A percentile compares a stretch with the other conserved stretches of the same genome.
Evolutionary conservation across 176 grass and related monocot species (phyloP).

Genomic region (Ensete glaucum): DNA sequence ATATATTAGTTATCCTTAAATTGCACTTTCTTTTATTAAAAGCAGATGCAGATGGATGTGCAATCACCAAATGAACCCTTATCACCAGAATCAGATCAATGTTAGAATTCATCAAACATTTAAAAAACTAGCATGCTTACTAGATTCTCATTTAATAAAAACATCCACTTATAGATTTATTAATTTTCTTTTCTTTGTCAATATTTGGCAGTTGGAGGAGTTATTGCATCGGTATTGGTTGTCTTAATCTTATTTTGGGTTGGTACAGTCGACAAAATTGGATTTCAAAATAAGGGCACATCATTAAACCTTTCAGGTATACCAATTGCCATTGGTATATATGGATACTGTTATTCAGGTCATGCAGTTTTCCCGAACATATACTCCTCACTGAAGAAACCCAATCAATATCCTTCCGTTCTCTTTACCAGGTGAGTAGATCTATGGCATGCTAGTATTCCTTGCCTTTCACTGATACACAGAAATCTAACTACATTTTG

Average conservation of each 20-base stretch:
- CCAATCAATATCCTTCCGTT: slow-evolving; percentile 52
- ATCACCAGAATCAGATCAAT: no score
- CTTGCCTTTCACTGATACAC: no score
- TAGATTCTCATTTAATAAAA: not conserved
- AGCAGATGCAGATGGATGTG: no score
- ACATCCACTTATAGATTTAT: not conserved
- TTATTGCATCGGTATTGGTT: slow-evolving; percentile 62
- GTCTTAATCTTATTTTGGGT: slow-evolving; percentile 70
- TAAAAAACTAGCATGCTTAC: not conserved
- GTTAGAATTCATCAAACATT: not conserved
- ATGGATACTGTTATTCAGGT: slow-evolving; percentile 82
- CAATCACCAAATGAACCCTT: no score
- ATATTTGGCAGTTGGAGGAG: slow-evolving; percentile 64
- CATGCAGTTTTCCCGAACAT: slow-evolving; percentile 98
- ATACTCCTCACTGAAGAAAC: slow-evolving; percentile 85
- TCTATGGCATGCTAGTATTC: not conserved
- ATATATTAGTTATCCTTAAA: no score
- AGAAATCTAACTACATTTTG: slow-evolving; percentile 13
- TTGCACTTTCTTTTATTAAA: no score
- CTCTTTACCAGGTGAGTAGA: slow-evolving; percentile 63
- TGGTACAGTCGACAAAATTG: slow-evolving; percentile 64
- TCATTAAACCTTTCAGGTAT: slow-evolving; percentile 53
- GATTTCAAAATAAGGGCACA: slow-evolving; percentile 54
- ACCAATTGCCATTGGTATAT: slow-evolving; percentile 86
- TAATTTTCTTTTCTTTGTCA: not conserved